Evolutionary conservation across 2,329 filamentous ascomycete species (phyloP), one percentile per base, ranked within the genome.

Genomic region (Mycosphaerelloides madeirae): DNA sequence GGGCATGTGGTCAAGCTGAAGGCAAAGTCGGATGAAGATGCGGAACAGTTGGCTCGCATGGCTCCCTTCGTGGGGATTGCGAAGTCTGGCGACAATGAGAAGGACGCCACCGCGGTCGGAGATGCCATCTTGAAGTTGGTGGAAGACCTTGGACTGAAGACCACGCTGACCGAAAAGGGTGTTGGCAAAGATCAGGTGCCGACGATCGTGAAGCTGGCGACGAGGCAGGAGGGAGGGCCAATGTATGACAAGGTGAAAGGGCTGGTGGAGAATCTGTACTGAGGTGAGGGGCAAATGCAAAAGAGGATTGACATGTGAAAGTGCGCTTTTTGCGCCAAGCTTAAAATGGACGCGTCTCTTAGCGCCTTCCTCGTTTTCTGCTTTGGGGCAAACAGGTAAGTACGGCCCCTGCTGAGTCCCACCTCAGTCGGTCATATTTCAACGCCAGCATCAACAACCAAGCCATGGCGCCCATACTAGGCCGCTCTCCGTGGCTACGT

Each of bases 1-100:
- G 73, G 74, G 0, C 72, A 74, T 43, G 76, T 79, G 0, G 69
- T 78, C 3, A 75, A 73, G 57, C 60, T 79, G 15, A 78, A 78
- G 51, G 72, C 75, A 0, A 50, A 63, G 34, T 69, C 70, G 5
- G 58, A 61, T 1, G 63, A 62, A 3, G 69, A 71, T 29, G 75
- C 74, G 9, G 65, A 62, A 44, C 70, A 74, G 53, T 54, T 77
- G 33, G 67, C 69, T 3, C 57, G 73, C 1, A 52, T 74, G 41
- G 50, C 72, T 16, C 70, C 70, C 1, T 72, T 70, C 35, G 61
- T 76, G 18, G 68, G 69, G 0, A 53, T 71, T 40, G 42, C 48
- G 7, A 53, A 48, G 33, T 66, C 58, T 31, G 71, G 71, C 0
- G 62, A 74, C 53, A 57, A 65, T 40, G 57, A 57, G 47, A 63